Base-by-base conservation (phyloP, 805 yeast species). In the Cyberlindnera petersonii region DNA sequence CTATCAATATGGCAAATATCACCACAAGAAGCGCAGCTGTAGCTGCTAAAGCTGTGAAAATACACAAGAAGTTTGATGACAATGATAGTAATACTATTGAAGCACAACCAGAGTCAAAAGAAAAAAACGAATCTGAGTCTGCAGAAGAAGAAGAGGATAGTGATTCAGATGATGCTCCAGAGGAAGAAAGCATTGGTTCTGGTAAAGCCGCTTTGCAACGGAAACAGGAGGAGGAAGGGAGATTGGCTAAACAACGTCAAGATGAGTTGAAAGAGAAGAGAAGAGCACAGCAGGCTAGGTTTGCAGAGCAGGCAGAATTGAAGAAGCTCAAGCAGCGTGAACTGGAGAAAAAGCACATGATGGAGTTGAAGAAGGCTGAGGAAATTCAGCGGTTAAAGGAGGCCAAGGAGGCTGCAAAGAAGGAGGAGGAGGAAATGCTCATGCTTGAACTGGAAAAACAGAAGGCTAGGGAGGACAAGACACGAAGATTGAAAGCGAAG, bases 81-180 rank as follows among this genome's bases (percentile, higher is more conserved):
- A 40, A 30, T 6, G 46, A 34, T 7, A 48, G 40, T 5, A 33
- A 41, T 16, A 46, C 40, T 22, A 46, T 53, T 3, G 54, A 52
- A 5, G 51, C 46, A 38, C 53, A 52, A 17, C 27, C 10, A 7
- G 35, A 24, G 21, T 14, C 16, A 8, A 13, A 16, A 32, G 21
- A 5, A 33, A 46, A 32, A 11, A 34, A 22, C 6, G 26, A 28
- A n/a, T 35, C 33, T 6, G 34, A 31, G 9, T n/a, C n/a, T n/a
- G n/a, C n/a, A n/a, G n/a, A n/a, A n/a, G n/a, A n/a, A n/a, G n/a
- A n/a, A n/a, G 44, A 42, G 3, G 60, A 52, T 17, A 51, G 51
- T 35, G 62, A 52, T 33, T 51, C 55, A 26, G 69, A 64, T 42
- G 77, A 70, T 16, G 76, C 78, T 1, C 79, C 79, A 37, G 77